A percentile compares a stretch with the other conserved stretches of the same genome.
phyloP scores from a whole-genome alignment of 1,139 yeast genomes.

The Yamadazyma trypodendri region DNA sequence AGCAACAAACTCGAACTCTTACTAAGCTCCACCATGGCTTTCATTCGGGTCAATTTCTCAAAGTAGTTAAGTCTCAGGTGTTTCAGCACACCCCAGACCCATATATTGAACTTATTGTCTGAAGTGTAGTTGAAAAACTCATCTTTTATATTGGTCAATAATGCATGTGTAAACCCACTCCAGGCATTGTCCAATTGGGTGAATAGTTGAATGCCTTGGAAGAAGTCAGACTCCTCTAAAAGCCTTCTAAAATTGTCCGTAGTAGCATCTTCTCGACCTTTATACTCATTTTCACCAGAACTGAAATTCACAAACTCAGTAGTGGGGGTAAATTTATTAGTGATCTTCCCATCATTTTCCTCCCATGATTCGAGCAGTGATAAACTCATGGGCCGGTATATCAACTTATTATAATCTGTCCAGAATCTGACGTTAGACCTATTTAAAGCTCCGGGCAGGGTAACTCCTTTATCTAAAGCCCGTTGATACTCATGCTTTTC shows the following conservation, averaged over 20 bases:
- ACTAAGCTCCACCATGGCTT: slow-evolving; percentile 44
- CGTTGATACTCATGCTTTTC: slow-evolving; percentile 58
- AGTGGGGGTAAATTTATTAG: slow-evolving; percentile 31
- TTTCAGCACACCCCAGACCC: slow-evolving; percentile 33
- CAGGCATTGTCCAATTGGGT: slow-evolving; percentile 76
- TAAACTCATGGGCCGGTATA: slow-evolving; percentile 63
- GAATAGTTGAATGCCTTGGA: slow-evolving; percentile 68
- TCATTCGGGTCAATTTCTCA: slow-evolving; percentile 42
- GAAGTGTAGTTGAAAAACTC: slow-evolving; percentile 65
- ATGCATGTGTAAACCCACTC: slow-evolving; percentile 70
- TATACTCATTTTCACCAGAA: slow-evolving; percentile 32
- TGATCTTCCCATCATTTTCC: slow-evolving; percentile 14
- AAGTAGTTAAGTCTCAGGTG: slow-evolving; percentile 7
- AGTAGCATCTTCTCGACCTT: slow-evolving; percentile 39
- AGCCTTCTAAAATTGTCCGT: slow-evolving; percentile 50
- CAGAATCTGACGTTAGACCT: slow-evolving; percentile 57
- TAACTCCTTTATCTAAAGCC: slow-evolving; percentile 53
- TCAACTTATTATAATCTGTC: slow-evolving; percentile 77
- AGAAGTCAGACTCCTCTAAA: slow-evolving; percentile 74
- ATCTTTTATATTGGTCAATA: slow-evolving; percentile 59
- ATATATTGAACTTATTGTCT: slow-evolving; percentile 40
- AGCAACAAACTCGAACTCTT: slow-evolving; percentile 48
- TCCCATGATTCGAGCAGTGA: slow-evolving; percentile 58
- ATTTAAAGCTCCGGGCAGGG: slow-evolving; percentile 29
- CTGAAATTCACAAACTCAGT: slow-evolving; percentile 26